phyloP scores from a whole-genome alignment of 31 red algal genomes.

The Odonthalia washingtoniensis region DNA sequence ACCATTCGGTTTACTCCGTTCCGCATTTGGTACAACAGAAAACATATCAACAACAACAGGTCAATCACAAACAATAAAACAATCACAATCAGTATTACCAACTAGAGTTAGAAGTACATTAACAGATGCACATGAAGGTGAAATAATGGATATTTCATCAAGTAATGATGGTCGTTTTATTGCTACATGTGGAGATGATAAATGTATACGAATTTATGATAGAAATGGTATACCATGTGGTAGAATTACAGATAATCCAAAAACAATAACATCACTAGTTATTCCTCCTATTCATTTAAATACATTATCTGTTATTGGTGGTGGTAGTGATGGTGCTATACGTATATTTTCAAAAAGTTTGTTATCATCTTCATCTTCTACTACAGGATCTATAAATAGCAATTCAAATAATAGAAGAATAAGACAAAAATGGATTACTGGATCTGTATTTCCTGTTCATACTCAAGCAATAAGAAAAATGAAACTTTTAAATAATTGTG shows the following conservation, averaged over 20 bases:
- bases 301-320: too few relatives aligned
- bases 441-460: constrained; percentile 55
- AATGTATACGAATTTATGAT: constrained; percentile 45
- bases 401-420: too few relatives aligned
- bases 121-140: constrained; percentile 56
- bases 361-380: too few relatives aligned
- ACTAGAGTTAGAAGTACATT: not conserved
- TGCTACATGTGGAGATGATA: constrained; percentile 73
- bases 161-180: constrained; percentile 50
- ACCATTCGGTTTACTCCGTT: not conserved
- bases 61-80: too few relatives aligned
- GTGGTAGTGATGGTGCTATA: too few relatives aligned
- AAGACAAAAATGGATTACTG: constrained; percentile 46
- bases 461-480: constrained; percentile 53
- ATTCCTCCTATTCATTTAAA: too few relatives aligned
- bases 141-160: constrained; percentile 53
- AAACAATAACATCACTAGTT: too few relatives aligned
- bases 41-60: not conserved
- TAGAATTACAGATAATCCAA: too few relatives aligned
- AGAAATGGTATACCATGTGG: constrained; percentile 28
- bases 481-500: not conserved
- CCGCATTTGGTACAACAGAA: too few relatives aligned
- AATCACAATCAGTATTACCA: not conserved
- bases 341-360: too few relatives aligned
- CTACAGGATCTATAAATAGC: too few relatives aligned